A percentile compares a stretch with the other conserved stretches of the same genome.
Conservation (phyloP, 1,284 basidiomycete genomes). For the Cystobasidium slooffiae region DNA sequence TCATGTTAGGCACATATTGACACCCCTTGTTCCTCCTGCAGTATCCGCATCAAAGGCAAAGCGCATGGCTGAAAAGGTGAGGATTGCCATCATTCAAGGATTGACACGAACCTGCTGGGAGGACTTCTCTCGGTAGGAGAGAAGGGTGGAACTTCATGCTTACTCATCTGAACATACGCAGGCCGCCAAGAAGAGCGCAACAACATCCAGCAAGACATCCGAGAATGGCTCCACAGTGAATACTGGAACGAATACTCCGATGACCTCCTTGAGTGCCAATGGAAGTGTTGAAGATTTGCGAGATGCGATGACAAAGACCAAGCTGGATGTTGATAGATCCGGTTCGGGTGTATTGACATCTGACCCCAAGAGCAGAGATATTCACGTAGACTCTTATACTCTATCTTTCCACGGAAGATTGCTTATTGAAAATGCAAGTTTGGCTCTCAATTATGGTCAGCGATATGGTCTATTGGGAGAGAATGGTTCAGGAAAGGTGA, state of each 20-base stretch:
- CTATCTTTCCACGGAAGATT: conserved; percentile 96
- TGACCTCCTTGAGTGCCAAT: conserved; percentile 74
- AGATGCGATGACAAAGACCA: conserved; percentile 77
- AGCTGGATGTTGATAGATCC: conserved; percentile 84
- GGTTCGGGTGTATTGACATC: conserved; percentile 90
- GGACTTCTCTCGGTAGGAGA: background rate
- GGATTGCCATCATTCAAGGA: background rate
- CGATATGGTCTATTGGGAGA: conserved; percentile 90
- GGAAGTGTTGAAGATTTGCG: conserved; percentile 72
- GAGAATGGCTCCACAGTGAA: conserved; percentile 58
- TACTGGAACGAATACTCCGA: conserved; percentile 75
- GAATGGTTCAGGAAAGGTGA: conserved; percentile 95
- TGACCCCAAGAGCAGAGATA: conserved; percentile 88
- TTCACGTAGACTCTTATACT: conserved; percentile 96
- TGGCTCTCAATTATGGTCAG: conserved; percentile 95
- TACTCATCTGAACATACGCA: background rate
- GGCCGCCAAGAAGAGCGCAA: conserved; percentile 36
- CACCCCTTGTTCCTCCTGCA: background rate
- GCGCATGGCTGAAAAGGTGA: conserved; percentile 51
- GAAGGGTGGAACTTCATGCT: background rate
- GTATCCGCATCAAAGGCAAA: conserved; percentile 49
- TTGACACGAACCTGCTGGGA: background rate
- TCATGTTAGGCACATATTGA: too few relatives aligned
- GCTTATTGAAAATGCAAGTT: conserved; percentile 85
- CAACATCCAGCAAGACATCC: conserved; percentile 10